phyloP scores from a whole-genome alignment of 1,139 yeast species.

The Suhomyces terraborum region DNA sequence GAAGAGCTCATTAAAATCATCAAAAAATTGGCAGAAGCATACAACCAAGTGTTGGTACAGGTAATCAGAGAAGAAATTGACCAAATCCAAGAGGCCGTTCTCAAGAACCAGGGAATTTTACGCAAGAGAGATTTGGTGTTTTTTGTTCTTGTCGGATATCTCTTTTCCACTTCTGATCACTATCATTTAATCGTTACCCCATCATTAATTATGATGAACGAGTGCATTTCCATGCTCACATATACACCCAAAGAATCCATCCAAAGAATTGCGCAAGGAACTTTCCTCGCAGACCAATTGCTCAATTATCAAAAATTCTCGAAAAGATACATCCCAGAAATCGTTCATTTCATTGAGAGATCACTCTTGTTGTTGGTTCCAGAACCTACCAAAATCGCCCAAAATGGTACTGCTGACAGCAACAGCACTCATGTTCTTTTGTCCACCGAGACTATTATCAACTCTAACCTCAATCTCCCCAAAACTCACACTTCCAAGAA shows the following conservation, averaged over 20 bases:
- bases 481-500: conserved; percentile 17
- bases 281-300: conserved; percentile 64
- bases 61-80: conserved; percentile 35
- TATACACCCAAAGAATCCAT: conserved; percentile 48
- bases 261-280: conserved; percentile 46
- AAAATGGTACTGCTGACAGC: too few relatives aligned
- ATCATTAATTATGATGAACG: conserved; percentile 69
- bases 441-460: conserved; percentile 12
- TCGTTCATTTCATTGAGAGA: conserved; percentile 59
- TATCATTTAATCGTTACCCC: conserved; percentile 92
- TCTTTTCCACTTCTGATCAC: conserved; percentile 94
- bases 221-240: conserved; percentile 48
- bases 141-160: conserved; percentile 67
- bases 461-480: conserved; percentile 24
- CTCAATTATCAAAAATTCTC: conserved; percentile 76
- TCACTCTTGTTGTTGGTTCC: conserved; percentile 51
- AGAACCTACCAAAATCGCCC: conserved; percentile 31
- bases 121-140: conserved; percentile 59
- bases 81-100: conserved; percentile 52
- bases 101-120: conserved; percentile 16
- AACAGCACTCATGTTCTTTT: conserved; percentile 8
- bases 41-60: conserved; percentile 63
- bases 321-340: conserved; percentile 82
- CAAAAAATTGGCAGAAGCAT: conserved; percentile 63
- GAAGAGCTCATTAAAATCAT: conserved; percentile 53